A percentile compares a stretch with the other conserved stretches of the same genome.
Conservation (phyloP, 306 rosid genomes). For the Delonix regia region DNA sequence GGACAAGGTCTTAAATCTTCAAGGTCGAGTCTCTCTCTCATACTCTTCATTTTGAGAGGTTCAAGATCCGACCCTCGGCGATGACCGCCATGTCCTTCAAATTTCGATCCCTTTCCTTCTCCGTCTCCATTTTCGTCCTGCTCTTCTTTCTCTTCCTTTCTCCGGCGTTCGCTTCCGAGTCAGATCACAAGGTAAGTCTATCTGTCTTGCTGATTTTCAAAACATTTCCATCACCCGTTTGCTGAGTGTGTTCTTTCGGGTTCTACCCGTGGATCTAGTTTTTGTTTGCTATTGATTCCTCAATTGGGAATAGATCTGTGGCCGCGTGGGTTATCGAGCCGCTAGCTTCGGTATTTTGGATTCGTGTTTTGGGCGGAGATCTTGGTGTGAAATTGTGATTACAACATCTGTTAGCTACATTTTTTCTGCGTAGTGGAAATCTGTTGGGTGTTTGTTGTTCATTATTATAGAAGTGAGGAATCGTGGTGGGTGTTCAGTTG, state of each 20-base stretch:
- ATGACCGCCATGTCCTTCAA: slow-evolving; percentile 66
- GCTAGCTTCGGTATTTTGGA: neutral
- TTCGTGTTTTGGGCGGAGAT: neutral
- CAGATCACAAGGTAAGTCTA: slow-evolving; percentile 89
- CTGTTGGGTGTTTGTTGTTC: neutral
- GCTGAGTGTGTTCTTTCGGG: neutral
- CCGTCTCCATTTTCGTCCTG: too few species aligned
- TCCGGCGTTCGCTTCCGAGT: slow-evolving; percentile 64
- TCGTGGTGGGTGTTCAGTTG: slow-evolving; percentile 18
- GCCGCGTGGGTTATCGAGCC: slow-evolving; percentile 12
- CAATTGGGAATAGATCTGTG: slow-evolving; percentile 56
- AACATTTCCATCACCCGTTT: neutral
- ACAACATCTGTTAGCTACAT: neutral
- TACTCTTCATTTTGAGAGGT: slow-evolving; percentile 33
- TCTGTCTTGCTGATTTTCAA: neutral
- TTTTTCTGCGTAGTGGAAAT: neutral
- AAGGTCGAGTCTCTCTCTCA: neutral
- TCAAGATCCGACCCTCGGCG: slow-evolving; percentile 52
- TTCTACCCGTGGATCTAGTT: slow-evolving; percentile 52
- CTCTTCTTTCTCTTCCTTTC: slow-evolving; percentile 37
- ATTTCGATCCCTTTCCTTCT: slow-evolving; percentile 54
- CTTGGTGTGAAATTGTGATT: slow-evolving; percentile 5
- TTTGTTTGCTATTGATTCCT: neutral
- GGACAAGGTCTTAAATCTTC: neutral
- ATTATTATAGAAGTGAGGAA: neutral